Evolutionary conservation across 2,329 filamentous ascomycete genomes (phyloP), one percentile per base, ranked within the genome.

Genomic region (Fusarium tuaranense): DNA sequence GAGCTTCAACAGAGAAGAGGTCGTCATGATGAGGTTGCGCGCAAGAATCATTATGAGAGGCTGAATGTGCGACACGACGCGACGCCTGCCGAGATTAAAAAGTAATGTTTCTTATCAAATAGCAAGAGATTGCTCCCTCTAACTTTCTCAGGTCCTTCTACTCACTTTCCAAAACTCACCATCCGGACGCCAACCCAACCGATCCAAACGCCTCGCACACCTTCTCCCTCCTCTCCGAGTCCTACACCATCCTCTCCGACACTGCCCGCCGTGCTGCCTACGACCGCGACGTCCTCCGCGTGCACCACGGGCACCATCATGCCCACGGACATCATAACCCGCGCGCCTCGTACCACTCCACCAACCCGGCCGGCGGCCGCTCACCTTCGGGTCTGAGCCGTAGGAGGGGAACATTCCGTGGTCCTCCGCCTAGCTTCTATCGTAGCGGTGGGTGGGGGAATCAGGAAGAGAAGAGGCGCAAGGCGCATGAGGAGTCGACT

Each of bases 341-440:
- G 41, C 81, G 83, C 53, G 86, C 86, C 68, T 90, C 87, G 61
- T 91, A 89, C 83, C 87, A 88, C 80, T 91, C 87, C 76, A 84
- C 84, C 71, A 93, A 87, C 63, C 93, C 91, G 0, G 92, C 92
- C 4, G 94, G 94, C 62, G 91, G 92, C 1, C 90, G 97, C 1
- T 92, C 95, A 0, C 91, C 97, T 0, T 94, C 91, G 1, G 97
- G 97, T 0, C 86, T 99, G 36, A 95, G 92, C 81, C 90, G 92
- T 46, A 90, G 96, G 27, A 88, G 94, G 4, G 90, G 91, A 3
- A 88, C 92, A 6, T 98, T 97, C 83, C 90, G 90, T 22, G 96
- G 96, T 0, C 96, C 97, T 5, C 95, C 97, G 61, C 95, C 96
- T 0, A 94, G 91, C 73, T 98, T 98, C 85, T 98, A 95, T 83